Conservation (phyloP, 345 rosid genomes). For the Crucihimalaya himalaica region DNA sequence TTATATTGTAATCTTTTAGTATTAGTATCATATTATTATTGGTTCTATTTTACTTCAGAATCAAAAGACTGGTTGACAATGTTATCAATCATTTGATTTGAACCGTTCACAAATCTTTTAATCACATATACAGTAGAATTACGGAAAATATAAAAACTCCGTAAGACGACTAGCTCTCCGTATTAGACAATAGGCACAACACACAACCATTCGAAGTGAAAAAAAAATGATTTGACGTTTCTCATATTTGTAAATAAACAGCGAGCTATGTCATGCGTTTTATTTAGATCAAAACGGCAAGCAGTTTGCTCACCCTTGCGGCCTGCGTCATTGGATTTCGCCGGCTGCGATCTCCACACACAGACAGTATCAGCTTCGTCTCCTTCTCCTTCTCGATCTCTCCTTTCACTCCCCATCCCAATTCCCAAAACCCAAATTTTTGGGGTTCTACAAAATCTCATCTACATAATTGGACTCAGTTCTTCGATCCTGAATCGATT, state of each 20-base stretch:
- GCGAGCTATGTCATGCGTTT: not conserved
- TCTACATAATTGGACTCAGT: not conserved
- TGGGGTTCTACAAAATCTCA: slow-evolving; percentile 4
- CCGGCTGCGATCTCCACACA: slow-evolving; percentile 30
- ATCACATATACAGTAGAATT: not conserved
- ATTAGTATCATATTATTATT: slow-evolving; percentile 32
- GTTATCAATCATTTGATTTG: not conserved
- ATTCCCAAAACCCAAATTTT: slow-evolving; percentile 25
- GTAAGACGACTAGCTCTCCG: not conserved
- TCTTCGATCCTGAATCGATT: slow-evolving; percentile 10
- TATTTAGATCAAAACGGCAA: slow-evolving; percentile 13
- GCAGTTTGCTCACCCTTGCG: slow-evolving; percentile 26
- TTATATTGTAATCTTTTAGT: slow-evolving; percentile 34
- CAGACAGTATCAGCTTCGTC: slow-evolving; percentile 27
- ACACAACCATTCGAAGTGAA: not conserved
- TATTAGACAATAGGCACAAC: too few species aligned
- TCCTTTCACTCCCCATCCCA: slow-evolving; percentile 12
- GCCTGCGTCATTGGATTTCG: slow-evolving; percentile 27
- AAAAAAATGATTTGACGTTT: slow-evolving; percentile 7
- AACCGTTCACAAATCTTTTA: not conserved
- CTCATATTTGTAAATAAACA: slow-evolving; percentile 7
- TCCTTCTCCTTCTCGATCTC: slow-evolving; percentile 30
- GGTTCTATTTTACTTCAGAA: slow-evolving; percentile 13
- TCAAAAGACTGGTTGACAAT: not conserved
- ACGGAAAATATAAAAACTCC: not conserved